These are phyloP conservation scores for Dryas integrifolia DNA, from an alignment of 331 rosid species.

Conservation along the genomic window DNA sequence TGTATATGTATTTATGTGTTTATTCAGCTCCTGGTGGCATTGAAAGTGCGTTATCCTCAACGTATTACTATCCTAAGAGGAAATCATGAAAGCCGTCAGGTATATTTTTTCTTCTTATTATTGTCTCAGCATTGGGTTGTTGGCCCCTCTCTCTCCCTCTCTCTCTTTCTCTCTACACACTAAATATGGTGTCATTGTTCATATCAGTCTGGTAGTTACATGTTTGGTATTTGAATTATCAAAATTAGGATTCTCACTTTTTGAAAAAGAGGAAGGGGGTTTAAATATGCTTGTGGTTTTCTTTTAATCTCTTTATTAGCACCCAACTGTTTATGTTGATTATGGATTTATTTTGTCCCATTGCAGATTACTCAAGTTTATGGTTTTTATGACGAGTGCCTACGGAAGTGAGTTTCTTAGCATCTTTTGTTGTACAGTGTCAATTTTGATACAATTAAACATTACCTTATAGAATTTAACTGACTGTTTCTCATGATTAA, in stretches of 20 bases:
- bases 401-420: constrained; percentile 75
- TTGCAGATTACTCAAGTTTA: constrained; percentile 98
- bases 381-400: constrained; percentile 95
- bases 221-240: background rate
- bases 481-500: background rate
- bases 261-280: background rate
- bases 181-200: background rate
- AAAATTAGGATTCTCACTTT: background rate
- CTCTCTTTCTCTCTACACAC: background rate
- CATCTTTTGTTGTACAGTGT: constrained; percentile 1
- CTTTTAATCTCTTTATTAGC: too few relatives aligned
- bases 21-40: constrained; percentile 85
- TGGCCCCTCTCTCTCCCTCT: background rate
- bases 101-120: constrained; percentile 24
- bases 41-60: constrained; percentile 85
- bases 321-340: constrained; percentile 20
- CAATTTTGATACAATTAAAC: background rate
- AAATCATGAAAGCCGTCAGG: constrained; percentile 99
- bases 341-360: constrained; percentile 18
- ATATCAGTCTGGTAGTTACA: background rate
- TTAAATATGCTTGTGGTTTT: too few relatives aligned
- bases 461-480: background rate
- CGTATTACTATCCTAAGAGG: constrained; percentile 97
- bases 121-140: too few relatives aligned
- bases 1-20: constrained; percentile 15